phyloP scores from a whole-genome alignment of 257 asterid genomes.

The Nicotiana tabacum region DNA sequence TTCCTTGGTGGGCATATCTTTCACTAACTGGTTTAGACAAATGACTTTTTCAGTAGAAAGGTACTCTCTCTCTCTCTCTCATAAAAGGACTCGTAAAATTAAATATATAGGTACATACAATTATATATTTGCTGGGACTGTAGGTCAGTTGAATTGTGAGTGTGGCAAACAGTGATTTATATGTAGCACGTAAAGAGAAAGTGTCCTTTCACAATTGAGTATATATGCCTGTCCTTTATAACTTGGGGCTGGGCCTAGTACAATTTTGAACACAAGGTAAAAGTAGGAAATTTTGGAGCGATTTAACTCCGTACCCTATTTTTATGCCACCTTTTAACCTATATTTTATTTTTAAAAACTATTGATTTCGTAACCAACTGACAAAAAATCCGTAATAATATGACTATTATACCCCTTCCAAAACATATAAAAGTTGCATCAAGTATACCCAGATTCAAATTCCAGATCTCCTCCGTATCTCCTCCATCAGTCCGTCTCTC shows the following conservation, averaged over 20 bases:
- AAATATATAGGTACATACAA: background rate
- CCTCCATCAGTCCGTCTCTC: no score
- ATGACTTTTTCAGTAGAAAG: background rate
- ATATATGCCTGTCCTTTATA: background rate
- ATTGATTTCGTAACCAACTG: no score
- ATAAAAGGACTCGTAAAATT: background rate
- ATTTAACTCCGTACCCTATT: no score
- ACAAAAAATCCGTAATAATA: no score
- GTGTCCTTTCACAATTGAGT: constrained; percentile 8
- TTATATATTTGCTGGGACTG: background rate
- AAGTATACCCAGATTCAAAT: no score
- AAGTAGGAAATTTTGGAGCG: no score
- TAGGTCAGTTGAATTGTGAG: background rate
- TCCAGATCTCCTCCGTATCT: no score
- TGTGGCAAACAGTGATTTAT: background rate
- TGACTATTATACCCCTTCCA: no score
- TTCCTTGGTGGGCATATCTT: constrained; percentile 6
- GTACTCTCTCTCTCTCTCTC: background rate
- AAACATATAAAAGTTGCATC: no score
- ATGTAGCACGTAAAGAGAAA: constrained; percentile 5
- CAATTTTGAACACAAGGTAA: background rate
- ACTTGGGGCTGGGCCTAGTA: background rate
- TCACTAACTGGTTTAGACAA: constrained; percentile 10
- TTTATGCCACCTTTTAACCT: no score
- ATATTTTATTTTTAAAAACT: no score